Evolutionary conservation across 768 basidiomycete genomes (phyloP).

Genomic region (Agaricus blazei): DNA sequence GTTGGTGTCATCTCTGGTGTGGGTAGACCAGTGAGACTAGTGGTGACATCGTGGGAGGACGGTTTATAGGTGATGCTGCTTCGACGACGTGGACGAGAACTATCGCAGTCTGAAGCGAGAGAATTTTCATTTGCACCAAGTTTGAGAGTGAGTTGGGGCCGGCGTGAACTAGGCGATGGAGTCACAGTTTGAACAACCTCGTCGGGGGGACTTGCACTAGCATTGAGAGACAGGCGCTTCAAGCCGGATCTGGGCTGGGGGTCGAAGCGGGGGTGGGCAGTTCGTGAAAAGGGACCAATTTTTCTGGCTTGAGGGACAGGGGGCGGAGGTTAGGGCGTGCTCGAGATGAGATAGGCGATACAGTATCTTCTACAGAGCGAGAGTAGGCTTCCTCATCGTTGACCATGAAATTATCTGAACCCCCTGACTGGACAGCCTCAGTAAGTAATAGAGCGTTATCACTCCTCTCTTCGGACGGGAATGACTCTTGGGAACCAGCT

Average conservation of each 20-base stretch:
- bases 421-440: neutral
- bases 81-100: slow-evolving; percentile 37
- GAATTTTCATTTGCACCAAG: slow-evolving; percentile 24
- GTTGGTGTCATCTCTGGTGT: slow-evolving; percentile 76
- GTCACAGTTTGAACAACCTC: slow-evolving; percentile 23
- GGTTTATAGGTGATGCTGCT: slow-evolving; percentile 77
- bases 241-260: slow-evolving; percentile 43
- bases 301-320: slow-evolving; percentile 61
- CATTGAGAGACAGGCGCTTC: slow-evolving; percentile 47
- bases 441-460: slow-evolving; percentile 7
- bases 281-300: slow-evolving; percentile 28
- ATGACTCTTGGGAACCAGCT: slow-evolving; percentile 20
- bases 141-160: slow-evolving; percentile 35
- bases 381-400: slow-evolving; percentile 17
- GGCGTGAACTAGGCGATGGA: slow-evolving; percentile 15
- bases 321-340: slow-evolving; percentile 71
- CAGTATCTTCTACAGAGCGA: slow-evolving; percentile 21
- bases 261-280: slow-evolving; percentile 53
- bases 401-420: slow-evolving; percentile 1
- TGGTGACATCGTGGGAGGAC: slow-evolving; percentile 35
- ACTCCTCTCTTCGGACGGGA: neutral
- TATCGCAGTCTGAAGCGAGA: slow-evolving; percentile 21
- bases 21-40: slow-evolving; percentile 43
- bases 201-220: slow-evolving; percentile 13
- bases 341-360: slow-evolving; percentile 37